These are phyloP conservation scores for Piper betle DNA, from an alignment of 164 flowering plant genomes.

Conservation along the genomic window DNA sequence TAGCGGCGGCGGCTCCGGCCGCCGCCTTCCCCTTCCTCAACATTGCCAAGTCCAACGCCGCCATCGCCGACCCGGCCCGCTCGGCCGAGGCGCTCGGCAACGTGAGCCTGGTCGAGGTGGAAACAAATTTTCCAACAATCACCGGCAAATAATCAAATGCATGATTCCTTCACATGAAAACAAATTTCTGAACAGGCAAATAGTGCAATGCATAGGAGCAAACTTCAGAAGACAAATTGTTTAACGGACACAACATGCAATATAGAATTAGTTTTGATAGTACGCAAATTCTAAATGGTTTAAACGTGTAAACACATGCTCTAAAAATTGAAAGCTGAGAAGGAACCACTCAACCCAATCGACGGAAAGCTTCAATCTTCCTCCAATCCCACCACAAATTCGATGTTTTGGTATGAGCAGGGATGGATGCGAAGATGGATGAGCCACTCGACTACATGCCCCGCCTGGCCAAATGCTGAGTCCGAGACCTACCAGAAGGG, in stretches of 20 bases:
- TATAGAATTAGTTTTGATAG: too few relatives aligned
- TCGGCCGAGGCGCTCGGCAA: background rate
- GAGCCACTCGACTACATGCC: constrained; percentile 16
- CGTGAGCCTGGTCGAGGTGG: constrained; percentile 17
- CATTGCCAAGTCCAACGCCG: constrained; percentile 26
- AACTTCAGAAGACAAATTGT: too few relatives aligned
- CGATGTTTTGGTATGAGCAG: background rate
- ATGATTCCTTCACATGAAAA: too few relatives aligned
- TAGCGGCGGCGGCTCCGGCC: constrained; percentile 25
- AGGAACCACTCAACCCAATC: too few relatives aligned
- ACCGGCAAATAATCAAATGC: too few relatives aligned
- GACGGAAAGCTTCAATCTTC: too few relatives aligned
- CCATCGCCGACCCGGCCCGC: background rate
- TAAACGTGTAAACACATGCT: too few relatives aligned
- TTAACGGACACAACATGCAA: too few relatives aligned
- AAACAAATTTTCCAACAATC: background rate
- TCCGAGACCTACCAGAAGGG: constrained; percentile 37
- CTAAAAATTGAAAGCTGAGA: constrained; percentile 3
- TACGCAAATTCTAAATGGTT: too few relatives aligned
- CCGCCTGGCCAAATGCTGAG: constrained; percentile 15
- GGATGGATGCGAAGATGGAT: background rate
- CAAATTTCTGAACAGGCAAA: too few relatives aligned
- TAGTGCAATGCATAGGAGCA: too few relatives aligned
- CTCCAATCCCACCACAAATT: too few relatives aligned
- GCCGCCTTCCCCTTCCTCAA: constrained; percentile 44